Evolutionary conservation across 805 yeast genomes (phyloP).

Genomic region (Tetrapisispora iriomotensis): DNA sequence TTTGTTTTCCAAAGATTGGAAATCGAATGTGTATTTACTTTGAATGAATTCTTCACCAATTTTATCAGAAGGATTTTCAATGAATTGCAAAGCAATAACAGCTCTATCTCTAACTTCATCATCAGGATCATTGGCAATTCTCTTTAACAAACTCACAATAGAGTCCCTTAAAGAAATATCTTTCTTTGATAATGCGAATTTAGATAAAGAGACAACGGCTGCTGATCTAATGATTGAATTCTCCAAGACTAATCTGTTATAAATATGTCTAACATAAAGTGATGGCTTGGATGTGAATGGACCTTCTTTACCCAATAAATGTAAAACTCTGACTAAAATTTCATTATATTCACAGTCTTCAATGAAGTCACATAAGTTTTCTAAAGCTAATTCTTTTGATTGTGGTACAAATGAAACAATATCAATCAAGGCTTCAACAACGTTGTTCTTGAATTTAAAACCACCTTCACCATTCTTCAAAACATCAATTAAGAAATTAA

Average conservation of each 20-base stretch:
- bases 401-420: slow-evolving; percentile 78
- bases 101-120: slow-evolving; percentile 99
- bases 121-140: slow-evolving; percentile 82
- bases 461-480: slow-evolving; percentile 84
- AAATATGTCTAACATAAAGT: slow-evolving; percentile 86
- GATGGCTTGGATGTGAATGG: slow-evolving; percentile 82
- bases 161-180: slow-evolving; percentile 59
- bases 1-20: slow-evolving; percentile 69
- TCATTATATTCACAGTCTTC: slow-evolving; percentile 97
- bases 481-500: slow-evolving; percentile 69
- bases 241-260: slow-evolving; percentile 92
- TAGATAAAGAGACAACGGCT: slow-evolving; percentile 85
- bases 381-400: slow-evolving; percentile 73
- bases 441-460: slow-evolving; percentile 69
- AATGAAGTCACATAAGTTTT: slow-evolving; percentile 88
- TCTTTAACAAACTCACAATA: slow-evolving; percentile 61
- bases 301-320: slow-evolving; percentile 88
- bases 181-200: slow-evolving; percentile 68
- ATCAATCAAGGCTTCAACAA: slow-evolving; percentile 89
- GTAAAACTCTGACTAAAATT: slow-evolving; percentile 84
- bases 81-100: slow-evolving; percentile 66
- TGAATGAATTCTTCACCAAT: slow-evolving; percentile 44
- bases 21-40: slow-evolving; percentile 60
- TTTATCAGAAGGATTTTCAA: slow-evolving; percentile 29
- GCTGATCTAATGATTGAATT: slow-evolving; percentile 93